phyloP scores from a whole-genome alignment of 306 rosid species.

The Citrullus colocynthis region DNA sequence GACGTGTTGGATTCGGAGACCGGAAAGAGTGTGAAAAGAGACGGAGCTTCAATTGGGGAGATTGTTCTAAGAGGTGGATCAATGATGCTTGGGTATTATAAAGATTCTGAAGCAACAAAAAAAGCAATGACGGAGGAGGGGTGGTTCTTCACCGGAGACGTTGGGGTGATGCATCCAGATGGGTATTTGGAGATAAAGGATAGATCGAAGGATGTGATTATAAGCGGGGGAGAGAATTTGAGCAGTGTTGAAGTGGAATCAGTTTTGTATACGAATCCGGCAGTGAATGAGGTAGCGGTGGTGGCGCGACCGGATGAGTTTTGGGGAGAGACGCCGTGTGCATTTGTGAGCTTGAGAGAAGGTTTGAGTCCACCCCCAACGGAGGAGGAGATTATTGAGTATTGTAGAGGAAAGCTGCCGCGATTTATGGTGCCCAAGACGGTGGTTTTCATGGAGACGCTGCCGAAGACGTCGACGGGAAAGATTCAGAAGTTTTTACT shows the following conservation, averaged over 20 bases:
- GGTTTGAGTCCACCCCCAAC: conserved; percentile 20
- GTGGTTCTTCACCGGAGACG: conserved; percentile 65
- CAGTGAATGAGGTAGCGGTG: conserved; percentile 60
- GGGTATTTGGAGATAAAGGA: conserved; percentile 68
- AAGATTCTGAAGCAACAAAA: conserved; percentile 29
- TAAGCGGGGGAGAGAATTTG: conserved; percentile 70
- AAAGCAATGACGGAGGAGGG: conserved; percentile 28
- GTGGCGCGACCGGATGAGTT: conserved; percentile 54
- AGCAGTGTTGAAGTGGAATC: conserved; percentile 77
- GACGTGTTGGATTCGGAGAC: conserved; percentile 34
- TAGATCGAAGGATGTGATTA: conserved; percentile 60
- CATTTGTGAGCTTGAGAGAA: conserved; percentile 42
- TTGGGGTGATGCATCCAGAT: conserved; percentile 57
- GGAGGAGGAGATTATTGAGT: conserved; percentile 43
- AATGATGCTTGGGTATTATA: conserved; percentile 54
- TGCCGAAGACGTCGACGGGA: conserved; percentile 61
- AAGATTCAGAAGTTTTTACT: conserved; percentile 52
- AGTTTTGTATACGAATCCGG: conserved; percentile 34
- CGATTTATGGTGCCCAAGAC: conserved; percentile 54
- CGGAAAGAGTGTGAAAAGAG: conserved; percentile 10
- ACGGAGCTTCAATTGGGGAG: conserved; percentile 40
- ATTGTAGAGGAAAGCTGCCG: conserved; percentile 38
- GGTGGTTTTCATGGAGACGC: conserved; percentile 39
- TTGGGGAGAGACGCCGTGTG: conserved; percentile 85
- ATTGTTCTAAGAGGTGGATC: conserved; percentile 37